Base-by-base conservation (phyloP, 371 early-diverging fungal genomes). In the Aphelidium insulamus region DNA sequence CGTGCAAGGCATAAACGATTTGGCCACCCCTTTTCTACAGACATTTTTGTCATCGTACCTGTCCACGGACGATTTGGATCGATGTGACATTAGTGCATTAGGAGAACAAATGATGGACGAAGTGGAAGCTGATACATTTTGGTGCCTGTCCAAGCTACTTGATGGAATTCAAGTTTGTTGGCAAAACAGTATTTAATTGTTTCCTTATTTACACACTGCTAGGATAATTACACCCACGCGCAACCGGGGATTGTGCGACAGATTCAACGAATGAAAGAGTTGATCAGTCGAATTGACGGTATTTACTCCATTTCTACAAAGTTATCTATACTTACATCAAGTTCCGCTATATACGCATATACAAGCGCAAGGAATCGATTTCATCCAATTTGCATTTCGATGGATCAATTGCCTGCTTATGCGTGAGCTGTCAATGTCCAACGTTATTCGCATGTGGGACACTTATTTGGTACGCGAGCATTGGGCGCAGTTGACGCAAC, bases 401-500 rank as follows among this genome's bases (percentile, higher is more conserved):
- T 98, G 98, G 98, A 88, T 97, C 77, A 97, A 94, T 50, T 98
- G 98, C 47, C 49, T 98, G 33, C 57, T 97, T 47, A 83, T 94
- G 81, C 68, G 98, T 26, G 98, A 98, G 52, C 52, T 97, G 23
- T 66, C 78, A 11, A 51, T 97, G 8, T 46, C 58, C 23, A 66
- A 66, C 38, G 85, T 73, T 8, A 75, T 94, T 21, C 77, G 94
- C 19, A 85, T 98, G 77, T 95, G 98, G 91, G 98, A 97, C 44
- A 87, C 92, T 5, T 92, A 95, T 42, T 47, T 85, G 38, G 76
- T 76, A 45, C 50, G 55, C 20, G 21, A 33, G n/a, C 38, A 49
- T 24, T 43, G 51, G 11, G 26, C 22, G 26, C 24, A 21, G 40
- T 23, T 5, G 18, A 18, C 28, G 14, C 11, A n/a, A 25, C 8